Base-by-base conservation (phyloP, 2,329 filamentous ascomycete genomes). In the Cladosporium sp. region DNA sequence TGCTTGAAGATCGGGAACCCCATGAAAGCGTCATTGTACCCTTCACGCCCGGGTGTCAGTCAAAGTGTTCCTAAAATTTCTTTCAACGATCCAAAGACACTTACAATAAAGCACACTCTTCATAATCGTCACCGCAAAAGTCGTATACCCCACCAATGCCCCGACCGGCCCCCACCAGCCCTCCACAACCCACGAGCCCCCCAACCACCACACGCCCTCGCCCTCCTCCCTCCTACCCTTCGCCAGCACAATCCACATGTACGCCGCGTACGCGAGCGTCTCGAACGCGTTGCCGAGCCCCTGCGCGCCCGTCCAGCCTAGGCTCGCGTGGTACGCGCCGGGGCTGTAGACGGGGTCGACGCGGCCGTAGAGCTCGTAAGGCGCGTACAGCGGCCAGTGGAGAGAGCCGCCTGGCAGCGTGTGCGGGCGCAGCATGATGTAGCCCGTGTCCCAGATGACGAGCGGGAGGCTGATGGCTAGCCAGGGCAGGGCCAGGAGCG, bases 271-370 rank as follows among this genome's bases (percentile, higher is more conserved):
- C 62, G 84, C 76, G 33, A 73, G 53, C 3, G 80, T 83, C 75
- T 93, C 88, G 50, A 87, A 60, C 6, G 81, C 68, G 64, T 92
- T 93, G 58, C 91, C 66, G 6, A 75, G 62, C 28, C 79, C 79
- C 75, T 95, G 89, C 35, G 89, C 88, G 40, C 78, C 80, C 0
- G 87, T 87, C 71, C 95, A 95, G 34, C 89, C 89, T 65, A 84
- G 83, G 18, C 76, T 69, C 13, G 76, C 76, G 56, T 87, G 72
- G 67, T 79, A 89, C 3, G 86, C 84, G 61, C 85, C 83, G 75
- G 79, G 85, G 38, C 89, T 89, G 72, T 95, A 95, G 32, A 92
- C 77, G 68, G 90, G 77, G 70, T 95, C 90, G 59, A 95, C 76
- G 46, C 77, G 74, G 53, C 85, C 87, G 72, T 95, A 95, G 1